A percentile compares a stretch with the other conserved stretches of the same genome.
Conservation (phyloP, 176 grass and related monocot genomes). For the Cenchrus americanus region DNA sequence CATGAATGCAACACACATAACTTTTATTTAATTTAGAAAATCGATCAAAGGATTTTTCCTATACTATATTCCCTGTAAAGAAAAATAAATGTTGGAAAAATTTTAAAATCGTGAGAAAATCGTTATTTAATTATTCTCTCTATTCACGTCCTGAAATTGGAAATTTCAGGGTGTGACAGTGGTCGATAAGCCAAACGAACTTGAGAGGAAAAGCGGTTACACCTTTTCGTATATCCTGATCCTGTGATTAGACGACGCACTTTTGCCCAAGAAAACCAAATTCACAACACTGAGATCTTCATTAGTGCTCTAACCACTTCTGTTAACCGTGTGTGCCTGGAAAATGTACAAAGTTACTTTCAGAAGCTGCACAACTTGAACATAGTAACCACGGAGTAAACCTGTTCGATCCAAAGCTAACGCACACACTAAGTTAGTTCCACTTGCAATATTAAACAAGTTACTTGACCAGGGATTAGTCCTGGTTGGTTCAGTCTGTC, state of each 20-base stretch:
- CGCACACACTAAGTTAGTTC: not conserved
- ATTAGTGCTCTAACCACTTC: constrained; percentile 22
- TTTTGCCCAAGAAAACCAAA: not conserved
- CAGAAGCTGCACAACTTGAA: constrained; percentile 4
- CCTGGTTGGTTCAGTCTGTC: not conserved
- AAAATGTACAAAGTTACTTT: constrained; percentile 31
- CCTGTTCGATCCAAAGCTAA: constrained; percentile 1
- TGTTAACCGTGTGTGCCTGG: not conserved
- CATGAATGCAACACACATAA: too few relatives aligned
- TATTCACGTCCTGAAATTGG: too few relatives aligned
- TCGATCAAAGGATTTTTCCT: too few relatives aligned
- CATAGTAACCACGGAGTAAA: constrained; percentile 15
- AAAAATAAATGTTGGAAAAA: too few relatives aligned
- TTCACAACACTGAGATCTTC: not conserved
- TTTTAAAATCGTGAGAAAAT: too few relatives aligned
- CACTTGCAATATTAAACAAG: constrained; percentile 3
- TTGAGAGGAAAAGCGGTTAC: not conserved
- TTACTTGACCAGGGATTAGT: not conserved
- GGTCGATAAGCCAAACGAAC: too few relatives aligned
- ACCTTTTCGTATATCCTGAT: not conserved
- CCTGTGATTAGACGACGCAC: not conserved
- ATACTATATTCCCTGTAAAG: too few relatives aligned
- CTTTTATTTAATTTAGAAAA: too few relatives aligned
- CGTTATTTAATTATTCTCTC: too few relatives aligned
- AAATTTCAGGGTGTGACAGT: too few relatives aligned